Percentiles rank a stretch among this genome's conserved stretches.
Evolutionary conservation across 2,329 filamentous ascomycete genomes (phyloP).

Genomic region (Ophiognomonia clavigignenti-juglandacearum): DNA sequence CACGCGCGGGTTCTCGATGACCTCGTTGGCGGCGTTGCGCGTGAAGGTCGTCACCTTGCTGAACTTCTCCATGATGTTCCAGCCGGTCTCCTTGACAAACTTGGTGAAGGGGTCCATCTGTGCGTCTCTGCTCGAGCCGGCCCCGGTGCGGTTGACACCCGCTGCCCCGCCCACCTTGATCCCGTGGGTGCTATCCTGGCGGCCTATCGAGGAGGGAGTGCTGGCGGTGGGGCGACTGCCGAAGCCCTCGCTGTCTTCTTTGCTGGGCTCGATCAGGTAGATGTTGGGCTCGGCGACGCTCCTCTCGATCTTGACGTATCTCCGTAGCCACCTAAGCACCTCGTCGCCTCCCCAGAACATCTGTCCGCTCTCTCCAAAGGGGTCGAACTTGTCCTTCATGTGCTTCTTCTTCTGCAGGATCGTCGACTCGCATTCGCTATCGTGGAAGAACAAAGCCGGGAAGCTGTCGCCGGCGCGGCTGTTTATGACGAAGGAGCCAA

Average conservation of each 20-base stretch:
- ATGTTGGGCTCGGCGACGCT: slow-evolving; percentile 84
- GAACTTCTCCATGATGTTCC: slow-evolving; percentile 95
- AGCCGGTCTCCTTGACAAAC: slow-evolving; percentile 88
- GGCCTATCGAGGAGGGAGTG: slow-evolving; percentile 36
- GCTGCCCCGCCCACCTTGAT: slow-evolving; percentile 28
- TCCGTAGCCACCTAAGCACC: slow-evolving; percentile 82
- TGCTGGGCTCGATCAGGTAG: slow-evolving; percentile 82
- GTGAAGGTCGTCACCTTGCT: slow-evolving; percentile 98
- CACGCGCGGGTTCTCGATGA: slow-evolving; percentile 85
- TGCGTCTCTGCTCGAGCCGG: slow-evolving; percentile 51
- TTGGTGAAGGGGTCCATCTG: slow-evolving; percentile 92
- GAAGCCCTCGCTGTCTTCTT: slow-evolving; percentile 81
- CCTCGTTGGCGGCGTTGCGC: slow-evolving; percentile 81
- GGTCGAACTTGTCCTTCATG: slow-evolving; percentile 80
- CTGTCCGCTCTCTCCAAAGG: slow-evolving; percentile 76
- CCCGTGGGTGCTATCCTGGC: slow-evolving; percentile 30
- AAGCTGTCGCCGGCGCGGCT: slow-evolving; percentile 87
- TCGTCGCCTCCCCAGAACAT: slow-evolving; percentile 99
- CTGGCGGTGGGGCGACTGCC: slow-evolving; percentile 54
- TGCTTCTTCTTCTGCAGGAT: slow-evolving; percentile 89
- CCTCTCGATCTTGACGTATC: slow-evolving; percentile 77
- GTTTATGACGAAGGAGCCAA: slow-evolving; percentile 92
- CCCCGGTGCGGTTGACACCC: slow-evolving; percentile 24
- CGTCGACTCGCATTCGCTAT: slow-evolving; percentile 92
- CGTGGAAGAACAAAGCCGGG: slow-evolving; percentile 94